Evolutionary conservation across 1,139 yeast genomes (phyloP), one percentile per base, ranked within the genome.

Genomic region (Zygosaccharomyces sapae): DNA sequence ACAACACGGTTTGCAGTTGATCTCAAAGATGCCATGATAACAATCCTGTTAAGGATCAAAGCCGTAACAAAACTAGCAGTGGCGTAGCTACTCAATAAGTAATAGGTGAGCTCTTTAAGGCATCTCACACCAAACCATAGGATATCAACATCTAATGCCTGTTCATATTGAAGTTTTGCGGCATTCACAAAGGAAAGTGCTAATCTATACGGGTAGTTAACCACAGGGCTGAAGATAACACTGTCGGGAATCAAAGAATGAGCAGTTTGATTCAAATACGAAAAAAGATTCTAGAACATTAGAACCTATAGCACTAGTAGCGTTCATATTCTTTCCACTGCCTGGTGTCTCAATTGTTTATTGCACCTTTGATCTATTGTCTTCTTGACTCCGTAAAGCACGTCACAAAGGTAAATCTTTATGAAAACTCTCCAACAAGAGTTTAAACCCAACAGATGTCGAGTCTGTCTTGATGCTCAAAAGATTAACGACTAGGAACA

Each of bases 1-100:
- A 33, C 43, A 5, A 48, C 50, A 13, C 40, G 39, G 16, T 40
- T 45, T 2, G 55, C 48, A 20, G 44, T 51, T 5, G 57, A 51
- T 27, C 60, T 49, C 38, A 59, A 40, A 1, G 62, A 50, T 3
- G 58, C 43, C 64, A 60, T 60, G 3, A 55, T 53, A n/a, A 49
- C 48, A 24, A 58, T 43, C 40, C 63, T 52, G 44, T 58, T 57
- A 5, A 57, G 45, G 18, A 60, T 48, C 37, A 58, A 20, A 7
- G 58, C 55, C 4, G 54, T 52, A n/a, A 55, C 43, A 24, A 54
- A 52, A 38, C 58, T 52, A 10, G 51, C 53, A 18, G 53, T 48
- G n/a, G 57, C 55, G 42, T 55, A 55, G 31, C 52, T 49, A 35
- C 56, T 53, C 27, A 55, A 49, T 38, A 54, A 54, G 36, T 54